Conservation (phyloP, 2,329 filamentous ascomycete species). For the Cladobotryum mycophilum region DNA sequence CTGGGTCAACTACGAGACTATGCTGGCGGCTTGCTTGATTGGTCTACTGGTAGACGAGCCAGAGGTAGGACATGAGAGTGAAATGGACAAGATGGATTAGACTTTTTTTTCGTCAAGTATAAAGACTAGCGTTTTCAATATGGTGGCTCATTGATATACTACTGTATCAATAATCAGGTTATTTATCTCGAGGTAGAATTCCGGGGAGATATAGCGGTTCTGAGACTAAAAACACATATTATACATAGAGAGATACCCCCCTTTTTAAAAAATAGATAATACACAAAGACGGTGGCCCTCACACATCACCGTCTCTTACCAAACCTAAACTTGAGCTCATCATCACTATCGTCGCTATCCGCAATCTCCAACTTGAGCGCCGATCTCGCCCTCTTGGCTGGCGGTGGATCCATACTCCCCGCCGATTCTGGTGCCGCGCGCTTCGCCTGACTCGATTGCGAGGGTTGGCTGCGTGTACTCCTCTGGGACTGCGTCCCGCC, state of each 20-base stretch:
- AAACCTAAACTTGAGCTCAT: slow-evolving; percentile 52
- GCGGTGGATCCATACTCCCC: slow-evolving; percentile 17
- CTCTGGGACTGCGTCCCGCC: slow-evolving; percentile 24
- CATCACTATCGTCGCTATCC: slow-evolving; percentile 46
- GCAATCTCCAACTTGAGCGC: slow-evolving; percentile 29
- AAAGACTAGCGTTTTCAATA: background rate
- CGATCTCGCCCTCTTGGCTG: slow-evolving; percentile 27
- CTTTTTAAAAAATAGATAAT: background rate
- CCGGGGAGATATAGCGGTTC: too few species aligned
- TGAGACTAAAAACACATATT: too few species aligned
- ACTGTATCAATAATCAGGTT: too few species aligned
- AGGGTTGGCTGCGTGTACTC: slow-evolving; percentile 24
- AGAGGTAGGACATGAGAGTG: slow-evolving; percentile 31
- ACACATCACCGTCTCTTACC: slow-evolving; percentile 39
- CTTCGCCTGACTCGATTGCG: slow-evolving; percentile 25
- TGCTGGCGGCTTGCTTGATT: slow-evolving; percentile 57
- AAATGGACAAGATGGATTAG: slow-evolving; percentile 59
- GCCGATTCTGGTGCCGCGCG: slow-evolving; percentile 26
- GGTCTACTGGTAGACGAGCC: slow-evolving; percentile 57
- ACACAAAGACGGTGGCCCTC: background rate
- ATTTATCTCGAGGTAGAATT: too few species aligned
- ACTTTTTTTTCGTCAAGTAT: background rate
- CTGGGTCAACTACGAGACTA: slow-evolving; percentile 68
- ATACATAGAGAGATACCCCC: background rate
- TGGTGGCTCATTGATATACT: too few species aligned